These are phyloP conservation scores for Xerophyta viscosa DNA, from an alignment of 106 monocot genomes.

Conservation along the genomic window DNA sequence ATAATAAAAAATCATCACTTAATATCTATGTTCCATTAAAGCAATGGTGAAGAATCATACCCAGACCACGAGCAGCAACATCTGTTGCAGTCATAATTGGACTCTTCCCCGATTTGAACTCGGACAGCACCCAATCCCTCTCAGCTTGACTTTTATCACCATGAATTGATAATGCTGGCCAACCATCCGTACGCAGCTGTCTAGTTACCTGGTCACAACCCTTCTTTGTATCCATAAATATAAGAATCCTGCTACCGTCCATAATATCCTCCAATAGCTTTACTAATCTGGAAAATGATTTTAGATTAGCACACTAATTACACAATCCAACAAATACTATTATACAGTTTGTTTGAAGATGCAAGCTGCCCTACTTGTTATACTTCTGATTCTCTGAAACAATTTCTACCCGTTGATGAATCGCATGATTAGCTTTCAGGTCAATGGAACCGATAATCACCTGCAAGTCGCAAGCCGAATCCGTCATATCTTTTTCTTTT, in stretches of 20 bases:
- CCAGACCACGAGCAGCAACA: slow-evolving; percentile 97
- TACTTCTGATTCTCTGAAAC: slow-evolving; percentile 96
- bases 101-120: slow-evolving; percentile 92
- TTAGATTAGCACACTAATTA: background rate
- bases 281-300: slow-evolving; percentile 43
- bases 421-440: slow-evolving; percentile 97
- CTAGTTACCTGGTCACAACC: slow-evolving; percentile 90
- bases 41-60: slow-evolving; percentile 25
- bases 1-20: background rate
- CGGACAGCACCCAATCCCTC: slow-evolving; percentile 97
- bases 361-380: slow-evolving; percentile 65
- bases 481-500: slow-evolving; percentile 18
- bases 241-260: slow-evolving; percentile 93
- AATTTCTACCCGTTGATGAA: slow-evolving; percentile 91
- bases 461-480: slow-evolving; percentile 31
- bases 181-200: slow-evolving; percentile 87
- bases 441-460: slow-evolving; percentile 90
- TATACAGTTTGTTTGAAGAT: background rate
- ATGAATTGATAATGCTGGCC: slow-evolving; percentile 93
- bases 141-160: slow-evolving; percentile 98
- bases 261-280: slow-evolving; percentile 93
- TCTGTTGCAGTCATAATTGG: slow-evolving; percentile 99
- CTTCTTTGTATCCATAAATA: slow-evolving; percentile 96
- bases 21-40: too few species aligned
- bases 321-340: background rate